Conservation (phyloP, 108 stramenopile species). For the Skeletonema marinoi region DNA sequence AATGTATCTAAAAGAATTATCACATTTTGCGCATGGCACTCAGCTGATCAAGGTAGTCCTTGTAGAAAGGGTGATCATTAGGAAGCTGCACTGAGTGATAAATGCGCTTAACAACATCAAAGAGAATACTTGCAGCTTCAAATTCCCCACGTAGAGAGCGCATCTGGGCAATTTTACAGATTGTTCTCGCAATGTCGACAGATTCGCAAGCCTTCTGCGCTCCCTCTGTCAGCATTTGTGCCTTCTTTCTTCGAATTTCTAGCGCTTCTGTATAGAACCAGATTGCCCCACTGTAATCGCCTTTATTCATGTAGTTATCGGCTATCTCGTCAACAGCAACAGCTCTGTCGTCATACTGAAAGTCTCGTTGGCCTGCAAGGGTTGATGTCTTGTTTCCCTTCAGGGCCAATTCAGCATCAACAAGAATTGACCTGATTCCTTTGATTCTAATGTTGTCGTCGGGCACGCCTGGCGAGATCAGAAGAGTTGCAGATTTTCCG, state of each 20-base stretch:
- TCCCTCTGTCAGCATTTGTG: constrained; percentile 18
- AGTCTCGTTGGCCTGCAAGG: constrained; percentile 32
- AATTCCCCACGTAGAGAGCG: constrained; percentile 43
- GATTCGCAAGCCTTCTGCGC: constrained; percentile 23
- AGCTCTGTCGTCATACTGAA: constrained; percentile 35
- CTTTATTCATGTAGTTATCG: constrained; percentile 34
- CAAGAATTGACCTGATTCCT: constrained; percentile 38
- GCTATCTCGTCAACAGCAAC: constrained; percentile 46
- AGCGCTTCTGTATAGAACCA: constrained; percentile 52
- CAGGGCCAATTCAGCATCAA: constrained; percentile 45
- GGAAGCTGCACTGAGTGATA: constrained; percentile 37
- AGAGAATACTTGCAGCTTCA: constrained; percentile 46
- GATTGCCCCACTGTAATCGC: constrained; percentile 27
- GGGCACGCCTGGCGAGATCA: constrained; percentile 24
- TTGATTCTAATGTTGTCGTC: constrained; percentile 41
- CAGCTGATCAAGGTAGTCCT: constrained; percentile 21
- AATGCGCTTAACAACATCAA: constrained; percentile 37
- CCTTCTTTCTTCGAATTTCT: constrained; percentile 24
- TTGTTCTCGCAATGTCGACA: constrained; percentile 44
- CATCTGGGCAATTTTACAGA: constrained; percentile 46
- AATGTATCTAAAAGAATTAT: neutral
- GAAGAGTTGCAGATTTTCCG: neutral
- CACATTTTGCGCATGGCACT: constrained; percentile 34
- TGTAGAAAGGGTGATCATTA: constrained; percentile 35
- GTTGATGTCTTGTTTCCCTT: constrained; percentile 43